A percentile compares a stretch with the other conserved stretches of the same genome.
phyloP scores from a whole-genome alignment of 805 yeast species.

The Candida dendrica region DNA sequence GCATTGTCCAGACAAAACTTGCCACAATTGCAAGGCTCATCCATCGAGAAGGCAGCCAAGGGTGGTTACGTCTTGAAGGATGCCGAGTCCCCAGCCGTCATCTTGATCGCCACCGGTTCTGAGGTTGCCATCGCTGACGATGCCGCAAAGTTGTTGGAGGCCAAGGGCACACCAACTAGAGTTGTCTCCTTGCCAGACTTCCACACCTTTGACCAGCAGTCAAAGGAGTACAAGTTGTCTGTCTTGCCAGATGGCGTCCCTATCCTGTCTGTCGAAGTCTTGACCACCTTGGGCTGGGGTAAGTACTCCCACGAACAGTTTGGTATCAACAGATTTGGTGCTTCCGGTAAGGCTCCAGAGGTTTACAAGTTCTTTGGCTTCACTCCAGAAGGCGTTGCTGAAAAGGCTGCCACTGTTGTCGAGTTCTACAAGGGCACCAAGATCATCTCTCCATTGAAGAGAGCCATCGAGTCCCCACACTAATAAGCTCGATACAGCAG shows the following conservation, averaged over 20 bases:
- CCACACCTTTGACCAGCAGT: conserved; percentile 80
- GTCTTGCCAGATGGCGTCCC: conserved; percentile 95
- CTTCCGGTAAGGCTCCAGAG: conserved; percentile 82
- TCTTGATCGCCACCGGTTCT: conserved; percentile 87
- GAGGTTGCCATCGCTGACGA: conserved; percentile 79
- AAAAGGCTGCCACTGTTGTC: conserved; percentile 73
- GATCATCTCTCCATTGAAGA: conserved; percentile 68
- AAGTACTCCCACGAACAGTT: conserved; percentile 95
- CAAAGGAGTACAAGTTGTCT: conserved; percentile 69
- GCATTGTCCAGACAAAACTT: conserved; percentile 82
- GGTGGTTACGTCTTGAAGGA: conserved; percentile 85
- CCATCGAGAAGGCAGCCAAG: conserved; percentile 83
- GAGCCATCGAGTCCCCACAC: conserved; percentile 53
- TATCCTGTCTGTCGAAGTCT: conserved; percentile 87
- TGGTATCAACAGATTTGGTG: conserved; percentile 94
- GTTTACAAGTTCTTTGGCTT: conserved; percentile 83
- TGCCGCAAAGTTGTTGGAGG: conserved; percentile 65
- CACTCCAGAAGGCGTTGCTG: conserved; percentile 88
- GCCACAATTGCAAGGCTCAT: conserved; percentile 90
- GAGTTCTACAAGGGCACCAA: conserved; percentile 75
- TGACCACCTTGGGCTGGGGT: conserved; percentile 88
- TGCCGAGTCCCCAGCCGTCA: conserved; percentile 59
- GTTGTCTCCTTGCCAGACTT: conserved; percentile 93
- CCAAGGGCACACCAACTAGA: conserved; percentile 62
- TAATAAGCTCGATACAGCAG: conserved; percentile 1